Percentiles rank a stretch among this genome's conserved stretches.
Conservation (phyloP, 2,329 filamentous ascomycete species). For the Xylariaceae sp. region DNA sequence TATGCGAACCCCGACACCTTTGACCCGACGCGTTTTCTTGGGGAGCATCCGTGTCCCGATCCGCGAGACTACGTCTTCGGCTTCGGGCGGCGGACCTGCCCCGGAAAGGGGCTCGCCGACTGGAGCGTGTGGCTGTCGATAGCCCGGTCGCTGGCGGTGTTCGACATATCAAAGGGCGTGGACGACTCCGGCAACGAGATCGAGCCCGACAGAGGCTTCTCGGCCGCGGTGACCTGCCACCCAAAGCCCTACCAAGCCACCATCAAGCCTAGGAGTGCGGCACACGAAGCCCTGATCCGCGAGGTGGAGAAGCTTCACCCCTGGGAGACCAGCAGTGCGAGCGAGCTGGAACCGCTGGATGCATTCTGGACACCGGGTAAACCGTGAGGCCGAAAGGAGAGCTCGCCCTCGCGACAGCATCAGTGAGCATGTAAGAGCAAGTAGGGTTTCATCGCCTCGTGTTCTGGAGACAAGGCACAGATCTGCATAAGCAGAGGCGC, state of each 20-base stretch:
- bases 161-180: constrained; percentile 31
- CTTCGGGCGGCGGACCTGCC: constrained; percentile 29
- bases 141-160: constrained; percentile 37
- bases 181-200: constrained; percentile 29
- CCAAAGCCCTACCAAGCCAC: constrained; percentile 13
- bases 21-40: constrained; percentile 27
- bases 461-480: too few species aligned
- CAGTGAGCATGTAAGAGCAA: too few species aligned
- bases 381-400: too few species aligned
- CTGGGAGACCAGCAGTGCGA: constrained; percentile 8
- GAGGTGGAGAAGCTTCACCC: constrained; percentile 9
- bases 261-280: constrained; percentile 17
- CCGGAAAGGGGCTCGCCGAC: constrained; percentile 26
- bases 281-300: constrained; percentile 18
- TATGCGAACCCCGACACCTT: constrained; percentile 40
- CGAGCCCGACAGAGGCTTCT: constrained; percentile 8
- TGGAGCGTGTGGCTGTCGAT: constrained; percentile 25
- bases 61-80: constrained; percentile 24
- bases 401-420: too few species aligned
- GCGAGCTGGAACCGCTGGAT: constrained; percentile 6
- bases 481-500: too few species aligned
- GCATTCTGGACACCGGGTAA: too few species aligned
- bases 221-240: constrained; percentile 18
- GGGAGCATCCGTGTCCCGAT: constrained; percentile 22
- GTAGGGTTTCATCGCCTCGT: too few species aligned